Base-by-base conservation (phyloP, 176 grass and related monocot genomes). In the Saccharum officinarum region DNA sequence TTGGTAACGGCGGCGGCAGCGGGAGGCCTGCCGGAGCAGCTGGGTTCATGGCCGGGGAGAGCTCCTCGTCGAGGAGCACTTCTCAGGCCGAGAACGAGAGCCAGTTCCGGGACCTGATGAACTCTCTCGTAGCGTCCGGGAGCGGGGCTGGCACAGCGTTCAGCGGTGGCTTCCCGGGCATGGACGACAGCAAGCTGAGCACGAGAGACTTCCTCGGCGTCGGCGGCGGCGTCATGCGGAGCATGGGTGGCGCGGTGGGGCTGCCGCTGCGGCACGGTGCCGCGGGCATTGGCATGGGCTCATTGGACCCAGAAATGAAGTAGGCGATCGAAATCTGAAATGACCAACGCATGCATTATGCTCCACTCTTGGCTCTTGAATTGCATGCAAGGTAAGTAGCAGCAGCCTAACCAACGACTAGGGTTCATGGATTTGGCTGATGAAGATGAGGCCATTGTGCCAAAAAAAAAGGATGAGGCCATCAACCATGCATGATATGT, bases 141-240 rank as follows among this genome's bases (percentile, higher is more conserved):
- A 78, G 57, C 36, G 81, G 6, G 12, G 71, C 23, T 14, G 37
- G 67, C 59, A 40, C 65, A 25, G 87, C 83, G 79, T 88, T 90
- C 26, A 26, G 85, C 37, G 61, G 91, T 3, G 72, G 63, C 5
- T 87, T 87, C 71, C 62, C 78, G 46, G 85, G 61, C 60, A 47
- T 89, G 75, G 90, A 89, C 41, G 87, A 87, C 23, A 10, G 84
- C 66, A 92, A 89, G 85, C 79, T 78, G 52, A 88, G 91, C 70
- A 97, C 94, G 18, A 92, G 94, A 26, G 94, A 97, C 67, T 97
- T 97, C 82, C 92, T 97, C 9, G 94, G 94, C 22, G 92, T 94
- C 61, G 89, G 91, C 8, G 84, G 80, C 71, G 78, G 81, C 86
- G 89, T 92, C 47, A 63, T 95, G 66, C 88, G 90, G 45, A 78